These are phyloP conservation scores for Jamesozyma rosinii DNA, from an alignment of 805 yeast genomes.

Conservation along the genomic window DNA sequence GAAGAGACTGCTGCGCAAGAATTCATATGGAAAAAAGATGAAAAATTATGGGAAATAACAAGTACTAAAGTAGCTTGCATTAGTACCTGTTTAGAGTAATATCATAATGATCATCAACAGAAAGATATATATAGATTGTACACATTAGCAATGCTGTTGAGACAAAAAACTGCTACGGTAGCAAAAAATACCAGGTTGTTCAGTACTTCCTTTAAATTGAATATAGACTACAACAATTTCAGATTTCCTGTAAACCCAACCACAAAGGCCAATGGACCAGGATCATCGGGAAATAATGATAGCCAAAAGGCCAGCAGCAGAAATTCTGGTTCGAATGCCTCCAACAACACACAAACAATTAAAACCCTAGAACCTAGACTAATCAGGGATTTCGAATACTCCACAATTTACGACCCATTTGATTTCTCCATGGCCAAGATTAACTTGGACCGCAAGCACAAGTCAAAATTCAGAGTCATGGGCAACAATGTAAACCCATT, in stretches of 20 bases:
- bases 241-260: conserved; percentile 3
- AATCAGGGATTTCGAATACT: conserved; percentile 37
- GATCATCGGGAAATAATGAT: background rate
- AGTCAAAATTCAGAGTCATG: conserved; percentile 10
- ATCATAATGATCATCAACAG: no score
- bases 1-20: no score
- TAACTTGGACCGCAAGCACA: conserved; percentile 38
- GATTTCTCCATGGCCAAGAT: conserved; percentile 60
- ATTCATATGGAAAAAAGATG: no score
- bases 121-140: no score
- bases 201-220: background rate
- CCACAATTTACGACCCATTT: conserved; percentile 63
- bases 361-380: conserved; percentile 16
- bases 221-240: background rate
- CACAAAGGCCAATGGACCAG: background rate
- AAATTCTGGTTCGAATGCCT: background rate
- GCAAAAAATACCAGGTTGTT: conserved; percentile 1
- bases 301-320: background rate
- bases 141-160: no score
- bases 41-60: no score
- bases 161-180: background rate
- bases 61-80: no score
- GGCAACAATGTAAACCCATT: conserved; percentile 45
- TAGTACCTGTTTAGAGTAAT: no score
- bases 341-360: conserved; percentile 1